Conservation (phyloP, 1,284 basidiomycete genomes). For the Pascua sp. region DNA sequence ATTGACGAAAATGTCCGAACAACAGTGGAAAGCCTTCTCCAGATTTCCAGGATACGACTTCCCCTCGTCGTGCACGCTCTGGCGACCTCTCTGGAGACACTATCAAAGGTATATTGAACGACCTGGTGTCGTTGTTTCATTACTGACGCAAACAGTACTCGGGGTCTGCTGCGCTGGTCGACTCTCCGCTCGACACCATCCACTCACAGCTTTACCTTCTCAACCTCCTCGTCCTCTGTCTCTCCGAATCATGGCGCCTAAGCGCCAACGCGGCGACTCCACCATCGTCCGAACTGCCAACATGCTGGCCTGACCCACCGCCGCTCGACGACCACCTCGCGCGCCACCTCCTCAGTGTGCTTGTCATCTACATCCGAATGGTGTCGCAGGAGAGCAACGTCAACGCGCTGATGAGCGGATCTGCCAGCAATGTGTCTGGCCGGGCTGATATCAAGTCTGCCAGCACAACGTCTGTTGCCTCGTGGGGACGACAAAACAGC, state of each 20-base stretch:
- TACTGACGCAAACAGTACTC: conserved; percentile 45
- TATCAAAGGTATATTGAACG: conserved; percentile 62
- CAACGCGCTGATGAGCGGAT: background rate
- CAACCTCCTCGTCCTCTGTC: conserved; percentile 70
- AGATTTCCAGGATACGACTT: conserved; percentile 68
- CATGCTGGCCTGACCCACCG: conserved; percentile 63
- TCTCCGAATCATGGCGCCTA: conserved; percentile 70
- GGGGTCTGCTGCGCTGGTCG: conserved; percentile 30
- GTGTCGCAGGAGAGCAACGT: conserved; percentile 51
- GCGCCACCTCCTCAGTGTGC: conserved; percentile 76
- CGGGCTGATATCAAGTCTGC: conserved; percentile 21
- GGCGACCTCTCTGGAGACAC: conserved; percentile 67
- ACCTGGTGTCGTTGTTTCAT: conserved; percentile 32
- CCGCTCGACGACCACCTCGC: conserved; percentile 81
- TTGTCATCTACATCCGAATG: conserved; percentile 76
- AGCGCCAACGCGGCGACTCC: conserved; percentile 22
- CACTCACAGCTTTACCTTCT: conserved; percentile 87
- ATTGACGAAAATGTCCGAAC: conserved; percentile 67
- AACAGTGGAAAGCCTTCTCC: conserved; percentile 71
- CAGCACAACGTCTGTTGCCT: conserved; percentile 20
- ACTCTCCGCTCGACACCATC: conserved; percentile 65
- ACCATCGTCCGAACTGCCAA: conserved; percentile 27
- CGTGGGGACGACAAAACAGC: conserved; percentile 18
- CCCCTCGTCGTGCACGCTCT: conserved; percentile 76
- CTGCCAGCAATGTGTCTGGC: background rate